phyloP scores from a whole-genome alignment of 2,329 filamentous ascomycete species.

The Simplicillium aogashimaense region DNA sequence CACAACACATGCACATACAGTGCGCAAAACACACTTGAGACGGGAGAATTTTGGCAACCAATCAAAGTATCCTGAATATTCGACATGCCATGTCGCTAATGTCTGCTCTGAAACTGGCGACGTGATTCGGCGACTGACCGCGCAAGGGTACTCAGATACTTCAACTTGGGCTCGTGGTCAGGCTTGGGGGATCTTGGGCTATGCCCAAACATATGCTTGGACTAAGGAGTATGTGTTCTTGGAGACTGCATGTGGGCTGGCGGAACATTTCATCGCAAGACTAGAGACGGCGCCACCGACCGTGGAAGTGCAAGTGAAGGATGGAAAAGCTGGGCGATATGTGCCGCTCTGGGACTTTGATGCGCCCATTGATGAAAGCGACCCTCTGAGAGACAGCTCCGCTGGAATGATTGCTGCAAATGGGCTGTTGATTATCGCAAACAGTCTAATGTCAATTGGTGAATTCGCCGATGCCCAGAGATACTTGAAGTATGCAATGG shows the following conservation, averaged over 20 bases:
- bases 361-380: constrained; percentile 24
- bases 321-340: constrained; percentile 8
- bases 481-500: constrained; percentile 17
- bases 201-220: constrained; percentile 36
- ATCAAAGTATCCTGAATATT: constrained; percentile 10
- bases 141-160: constrained; percentile 32
- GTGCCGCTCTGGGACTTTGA: constrained; percentile 26
- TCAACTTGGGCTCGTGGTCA: constrained; percentile 41
- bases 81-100: constrained; percentile 34
- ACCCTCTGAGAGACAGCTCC: constrained; percentile 23
- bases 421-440: constrained; percentile 27
- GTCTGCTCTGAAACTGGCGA: constrained; percentile 27
- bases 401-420: constrained; percentile 30
- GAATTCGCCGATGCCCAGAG: constrained; percentile 8
- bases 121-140: constrained; percentile 28
- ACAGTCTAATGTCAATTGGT: constrained; percentile 15
- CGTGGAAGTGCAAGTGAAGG: constrained; percentile 11
- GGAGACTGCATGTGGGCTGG: constrained; percentile 29
- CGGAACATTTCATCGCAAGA: constrained; percentile 35
- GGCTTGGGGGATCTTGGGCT: constrained; percentile 38
- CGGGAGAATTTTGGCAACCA: constrained; percentile 12
- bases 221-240: constrained; percentile 31
- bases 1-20: constrained; percentile 25
- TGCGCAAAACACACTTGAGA: constrained; percentile 27
- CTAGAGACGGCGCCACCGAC: constrained; percentile 17